Base-by-base conservation (phyloP, 116 monocot genomes). In the Thalassia testudinum region DNA sequence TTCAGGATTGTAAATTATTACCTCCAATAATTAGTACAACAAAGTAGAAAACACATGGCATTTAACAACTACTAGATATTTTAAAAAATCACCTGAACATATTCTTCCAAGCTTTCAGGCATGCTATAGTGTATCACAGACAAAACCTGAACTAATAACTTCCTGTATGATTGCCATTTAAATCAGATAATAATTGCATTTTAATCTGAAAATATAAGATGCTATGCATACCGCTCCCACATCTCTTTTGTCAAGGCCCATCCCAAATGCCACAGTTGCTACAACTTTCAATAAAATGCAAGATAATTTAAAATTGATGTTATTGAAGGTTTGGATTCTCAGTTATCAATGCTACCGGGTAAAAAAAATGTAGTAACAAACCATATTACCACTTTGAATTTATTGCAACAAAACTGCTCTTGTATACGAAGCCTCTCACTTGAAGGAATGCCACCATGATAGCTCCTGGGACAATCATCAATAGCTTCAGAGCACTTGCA, bases 231-330 rank as follows among this genome's bases (percentile, higher is more conserved):
- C 95, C 61, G 81, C 84, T 59, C 76, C 78, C 47, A 95, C 81
- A 59, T 95, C 88, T 62, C 85, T 78, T 66, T 95, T 95, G 65
- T 95, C 80, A 67, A 95, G 81, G 25, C 95, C 95, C 95, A 95
- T 95, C 65, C 95, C 95, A 77, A 95, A 95, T 67, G 95, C 87
- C 49, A 95, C 95, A 40, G 95, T 95, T 54, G 95, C 95, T 16
- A 95, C 95, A 70, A 93, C 74, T 87, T 93, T 62, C 15, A 48
- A 68, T 34, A n/a, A n/a, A n/a, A n/a, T 34, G 19, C 45, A 45
- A n/a, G n/a, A n/a, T n/a, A n/a, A n/a, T n/a, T n/a, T n/a, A 27
- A n/a, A n/a, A n/a, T n/a, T n/a, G n/a, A n/a, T n/a, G n/a, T n/a
- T n/a, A n/a, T n/a, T n/a, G n/a, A n/a, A n/a, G n/a, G n/a, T n/a